These are phyloP conservation scores for Aspergillus steynii DNA, from an alignment of 495 filamentous ascomycete species.

Conservation along the genomic window DNA sequence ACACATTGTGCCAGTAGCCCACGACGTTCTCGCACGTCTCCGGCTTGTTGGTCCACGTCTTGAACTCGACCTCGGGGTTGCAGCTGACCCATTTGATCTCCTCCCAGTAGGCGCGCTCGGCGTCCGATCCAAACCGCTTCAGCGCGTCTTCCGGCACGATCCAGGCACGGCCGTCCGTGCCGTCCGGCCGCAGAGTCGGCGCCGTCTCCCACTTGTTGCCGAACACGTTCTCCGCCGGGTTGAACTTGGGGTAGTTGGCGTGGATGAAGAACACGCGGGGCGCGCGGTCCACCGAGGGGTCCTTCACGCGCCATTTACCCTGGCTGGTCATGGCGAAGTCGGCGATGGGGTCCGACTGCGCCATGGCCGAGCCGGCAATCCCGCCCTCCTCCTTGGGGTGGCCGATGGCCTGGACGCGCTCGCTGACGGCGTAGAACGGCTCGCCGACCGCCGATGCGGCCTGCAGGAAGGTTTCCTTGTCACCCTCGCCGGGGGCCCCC, in stretches of 20 bases:
- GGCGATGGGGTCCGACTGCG: constrained; percentile 47
- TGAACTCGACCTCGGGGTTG: constrained; percentile 37
- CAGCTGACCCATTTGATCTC: constrained; percentile 53
- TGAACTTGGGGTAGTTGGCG: constrained; percentile 56
- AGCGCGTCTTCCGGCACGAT: constrained; percentile 37
- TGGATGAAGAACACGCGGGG: constrained; percentile 53
- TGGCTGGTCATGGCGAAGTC: constrained; percentile 42
- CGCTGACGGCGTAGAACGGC: constrained; percentile 53
- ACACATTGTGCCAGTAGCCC: constrained; percentile 44
- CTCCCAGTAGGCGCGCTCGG: constrained; percentile 54
- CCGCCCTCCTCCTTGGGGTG: constrained; percentile 31
- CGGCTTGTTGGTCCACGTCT: constrained; percentile 39
- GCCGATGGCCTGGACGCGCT: constrained; percentile 42
- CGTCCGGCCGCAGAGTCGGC: constrained; percentile 39
- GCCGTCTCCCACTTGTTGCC: constrained; percentile 41
- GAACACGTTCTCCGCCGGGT: constrained; percentile 48
- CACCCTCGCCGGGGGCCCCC: constrained; percentile 57
- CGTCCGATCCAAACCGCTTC: constrained; percentile 49
- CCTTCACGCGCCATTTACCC: constrained; percentile 40
- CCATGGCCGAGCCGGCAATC: constrained; percentile 41
- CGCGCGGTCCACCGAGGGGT: constrained; percentile 29
- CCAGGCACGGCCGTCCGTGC: constrained; percentile 44
- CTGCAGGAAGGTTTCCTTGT: constrained; percentile 65
- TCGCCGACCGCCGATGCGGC: constrained; percentile 52
- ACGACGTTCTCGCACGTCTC: constrained; percentile 40